Conservation (phyloP, 331 rosid species). For the Malus hybrid region DNA sequence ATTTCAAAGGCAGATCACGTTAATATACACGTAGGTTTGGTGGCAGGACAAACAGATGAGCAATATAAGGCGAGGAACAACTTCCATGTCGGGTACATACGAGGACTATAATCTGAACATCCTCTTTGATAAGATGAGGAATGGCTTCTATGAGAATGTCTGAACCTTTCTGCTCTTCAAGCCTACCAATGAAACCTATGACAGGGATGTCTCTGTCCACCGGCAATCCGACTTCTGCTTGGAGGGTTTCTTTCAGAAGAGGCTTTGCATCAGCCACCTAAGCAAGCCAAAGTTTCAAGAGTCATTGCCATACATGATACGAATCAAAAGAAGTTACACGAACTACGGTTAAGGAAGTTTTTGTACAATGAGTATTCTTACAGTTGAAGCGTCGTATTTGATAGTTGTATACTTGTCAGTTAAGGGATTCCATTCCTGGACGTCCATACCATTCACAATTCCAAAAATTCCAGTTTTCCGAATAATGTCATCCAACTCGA, state of each 20-base stretch:
- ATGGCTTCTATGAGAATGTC: slow-evolving; percentile 71
- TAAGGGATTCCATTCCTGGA: slow-evolving; percentile 78
- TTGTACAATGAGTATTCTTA: slow-evolving; percentile 17
- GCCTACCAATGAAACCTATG: slow-evolving; percentile 69
- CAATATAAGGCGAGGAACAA: background rate
- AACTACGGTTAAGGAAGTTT: background rate
- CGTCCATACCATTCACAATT: slow-evolving; percentile 79
- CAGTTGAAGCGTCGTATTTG: slow-evolving; percentile 48
- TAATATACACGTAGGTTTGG: slow-evolving; percentile 2
- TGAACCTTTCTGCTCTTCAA: slow-evolving; percentile 87
- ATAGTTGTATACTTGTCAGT: slow-evolving; percentile 44
- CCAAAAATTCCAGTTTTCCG: slow-evolving; percentile 39
- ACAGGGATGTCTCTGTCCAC: slow-evolving; percentile 54
- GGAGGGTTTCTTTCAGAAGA: slow-evolving; percentile 66
- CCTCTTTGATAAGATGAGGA: slow-evolving; percentile 46
- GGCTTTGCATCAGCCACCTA: slow-evolving; percentile 56
- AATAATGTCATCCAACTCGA: slow-evolving; percentile 51
- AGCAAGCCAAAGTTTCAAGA: background rate
- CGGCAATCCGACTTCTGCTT: slow-evolving; percentile 77
- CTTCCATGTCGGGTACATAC: slow-evolving; percentile 28
- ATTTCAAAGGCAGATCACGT: slow-evolving; percentile 5
- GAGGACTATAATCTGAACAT: slow-evolving; percentile 62
- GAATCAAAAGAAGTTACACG: background rate
- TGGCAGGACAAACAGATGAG: background rate
- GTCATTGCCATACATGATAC: background rate